A percentile compares a stretch with the other conserved stretches of the same genome.
These are phyloP conservation scores for Starmerella stellata DNA, from an alignment of 805 yeast genomes.

Conservation along the genomic window DNA sequence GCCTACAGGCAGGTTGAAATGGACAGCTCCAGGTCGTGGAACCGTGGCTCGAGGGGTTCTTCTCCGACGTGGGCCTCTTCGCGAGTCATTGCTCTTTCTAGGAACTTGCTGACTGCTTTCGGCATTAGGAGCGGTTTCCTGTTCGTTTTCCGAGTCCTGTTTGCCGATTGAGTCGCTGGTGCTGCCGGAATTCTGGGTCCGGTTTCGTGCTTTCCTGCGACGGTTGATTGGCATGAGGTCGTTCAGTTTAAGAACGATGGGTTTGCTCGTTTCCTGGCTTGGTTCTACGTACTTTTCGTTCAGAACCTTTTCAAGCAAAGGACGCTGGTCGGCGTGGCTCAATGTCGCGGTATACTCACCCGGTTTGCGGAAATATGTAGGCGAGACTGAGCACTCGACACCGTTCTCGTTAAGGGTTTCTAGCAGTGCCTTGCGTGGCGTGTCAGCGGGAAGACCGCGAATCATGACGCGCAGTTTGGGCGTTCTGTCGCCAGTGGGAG, in stretches of 20 bases:
- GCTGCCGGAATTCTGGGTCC: neutral
- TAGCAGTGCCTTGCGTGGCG: neutral
- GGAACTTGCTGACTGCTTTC: neutral
- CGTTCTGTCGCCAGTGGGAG: neutral
- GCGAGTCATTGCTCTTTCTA: too few species aligned
- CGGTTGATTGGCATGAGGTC: neutral
- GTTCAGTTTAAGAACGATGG: neutral
- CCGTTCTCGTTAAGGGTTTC: neutral
- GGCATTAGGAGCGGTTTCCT: neutral
- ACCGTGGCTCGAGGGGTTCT: too few species aligned
- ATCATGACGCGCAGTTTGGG: neutral
- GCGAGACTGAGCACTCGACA: neutral
- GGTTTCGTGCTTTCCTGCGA: neutral
- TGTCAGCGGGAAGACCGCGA: neutral
- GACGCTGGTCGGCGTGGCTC: neutral
- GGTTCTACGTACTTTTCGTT: neutral
- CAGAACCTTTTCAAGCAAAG: neutral
- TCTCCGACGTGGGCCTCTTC: too few species aligned
- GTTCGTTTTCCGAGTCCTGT: neutral
- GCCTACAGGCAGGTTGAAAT: slow-evolving; percentile 6
- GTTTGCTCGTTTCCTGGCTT: neutral
- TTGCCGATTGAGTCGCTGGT: neutral
- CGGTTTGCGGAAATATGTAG: neutral
- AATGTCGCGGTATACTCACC: neutral
- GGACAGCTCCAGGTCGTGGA: slow-evolving; percentile 5